Evolutionary conservation across 306 rosid genomes (phyloP).

Genomic region (Albizia julibrissin): DNA sequence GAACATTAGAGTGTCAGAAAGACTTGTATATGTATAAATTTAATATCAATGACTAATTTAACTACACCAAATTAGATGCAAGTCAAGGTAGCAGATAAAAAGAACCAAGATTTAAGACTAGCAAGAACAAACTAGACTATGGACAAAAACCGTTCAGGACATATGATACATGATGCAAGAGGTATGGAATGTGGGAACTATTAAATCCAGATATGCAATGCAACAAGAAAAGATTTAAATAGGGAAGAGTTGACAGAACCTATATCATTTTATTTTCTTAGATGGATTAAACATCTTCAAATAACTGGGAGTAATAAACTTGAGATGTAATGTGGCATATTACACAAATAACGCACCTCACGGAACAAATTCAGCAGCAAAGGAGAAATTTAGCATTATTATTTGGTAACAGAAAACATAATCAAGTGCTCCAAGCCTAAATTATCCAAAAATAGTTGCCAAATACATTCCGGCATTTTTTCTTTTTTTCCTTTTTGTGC

Average conservation of each 20-base stretch:
- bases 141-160: background rate
- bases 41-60: background rate
- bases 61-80: conserved; percentile 10
- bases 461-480: background rate
- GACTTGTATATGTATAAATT: background rate
- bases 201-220: background rate
- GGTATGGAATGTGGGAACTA: background rate
- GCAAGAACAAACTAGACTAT: background rate
- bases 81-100: background rate
- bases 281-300: background rate
- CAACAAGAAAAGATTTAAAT: background rate
- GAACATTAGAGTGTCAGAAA: background rate
- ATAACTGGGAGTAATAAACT: conserved; percentile 5
- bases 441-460: background rate
- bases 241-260: background rate
- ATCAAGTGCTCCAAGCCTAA: background rate
- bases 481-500: background rate
- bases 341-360: background rate
- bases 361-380: background rate
- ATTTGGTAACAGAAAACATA: background rate
- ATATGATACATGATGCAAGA: conserved; percentile 2
- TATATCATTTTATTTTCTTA: background rate
- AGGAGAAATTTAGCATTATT: background rate
- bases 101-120: background rate
- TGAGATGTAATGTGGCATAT: background rate